Percentiles rank a stretch among this genome's conserved stretches.
phyloP scores from a whole-genome alignment of 2,329 filamentous ascomycete genomes.

The Penicillium griseofulvum region DNA sequence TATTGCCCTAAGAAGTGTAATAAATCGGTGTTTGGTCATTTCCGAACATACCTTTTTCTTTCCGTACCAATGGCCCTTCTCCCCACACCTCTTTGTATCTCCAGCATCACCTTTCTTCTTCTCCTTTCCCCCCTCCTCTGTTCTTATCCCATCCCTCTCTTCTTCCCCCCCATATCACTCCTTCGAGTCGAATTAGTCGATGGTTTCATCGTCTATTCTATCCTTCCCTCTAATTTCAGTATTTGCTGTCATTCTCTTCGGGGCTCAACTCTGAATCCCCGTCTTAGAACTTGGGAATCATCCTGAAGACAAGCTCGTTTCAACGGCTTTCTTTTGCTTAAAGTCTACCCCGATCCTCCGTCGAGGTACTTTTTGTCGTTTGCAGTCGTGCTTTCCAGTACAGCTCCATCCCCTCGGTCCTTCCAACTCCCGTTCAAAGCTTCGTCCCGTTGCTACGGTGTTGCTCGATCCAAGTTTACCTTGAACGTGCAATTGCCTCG shows the following conservation, averaged over 20 bases:
- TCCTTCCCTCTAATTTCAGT: slow-evolving; percentile 25
- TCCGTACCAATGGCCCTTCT: slow-evolving; percentile 4
- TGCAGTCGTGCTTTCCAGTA: slow-evolving; percentile 11
- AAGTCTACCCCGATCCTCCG: slow-evolving; percentile 7
- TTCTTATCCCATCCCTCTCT: slow-evolving; percentile 25
- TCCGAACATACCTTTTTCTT: slow-evolving; percentile 5
- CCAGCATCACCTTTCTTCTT: slow-evolving; percentile 25
- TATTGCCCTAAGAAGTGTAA: not conserved
- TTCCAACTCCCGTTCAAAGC: slow-evolving; percentile 20
- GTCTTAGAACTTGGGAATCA: slow-evolving; percentile 13
- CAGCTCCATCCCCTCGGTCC: slow-evolving; percentile 19
- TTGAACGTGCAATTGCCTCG: slow-evolving; percentile 16
- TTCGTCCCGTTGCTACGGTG: slow-evolving; percentile 17
- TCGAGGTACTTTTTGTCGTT: slow-evolving; percentile 11
- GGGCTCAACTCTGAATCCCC: slow-evolving; percentile 14
- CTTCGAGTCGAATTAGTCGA: slow-evolving; percentile 39
- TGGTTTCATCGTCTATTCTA: slow-evolving; percentile 31
- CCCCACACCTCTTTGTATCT: slow-evolving; percentile 29
- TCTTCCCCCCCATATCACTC: slow-evolving; percentile 45
- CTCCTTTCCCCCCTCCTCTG: slow-evolving; percentile 21
- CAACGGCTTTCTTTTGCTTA: slow-evolving; percentile 8
- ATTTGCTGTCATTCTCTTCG: slow-evolving; percentile 31
- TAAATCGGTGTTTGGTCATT: slow-evolving; percentile 8
- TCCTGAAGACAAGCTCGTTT: slow-evolving; percentile 14
- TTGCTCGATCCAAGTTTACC: slow-evolving; percentile 11